Evolutionary conservation across 1,139 yeast species (phyloP), one percentile per base, ranked within the genome.

Genomic region (Yamadazyma epiphylla): DNA sequence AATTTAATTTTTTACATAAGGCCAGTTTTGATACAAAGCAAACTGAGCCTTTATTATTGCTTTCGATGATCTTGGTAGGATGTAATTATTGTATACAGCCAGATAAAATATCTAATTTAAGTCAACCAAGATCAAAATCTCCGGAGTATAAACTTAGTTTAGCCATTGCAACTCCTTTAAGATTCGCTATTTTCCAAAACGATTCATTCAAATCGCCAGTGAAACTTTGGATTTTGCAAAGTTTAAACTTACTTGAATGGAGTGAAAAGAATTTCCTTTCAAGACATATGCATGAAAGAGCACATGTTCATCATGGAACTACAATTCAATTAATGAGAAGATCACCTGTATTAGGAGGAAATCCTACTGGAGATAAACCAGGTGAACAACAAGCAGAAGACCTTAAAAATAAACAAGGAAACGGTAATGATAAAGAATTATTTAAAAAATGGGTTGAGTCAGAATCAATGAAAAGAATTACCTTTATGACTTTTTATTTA

Each of bases 231-330:
- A 72, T 82, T 2, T 60, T 83, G 28, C 91, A 83, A 46, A 66
- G 83, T 34, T 60, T 83, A 30, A 60, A 79, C 37, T 49, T 83
- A 33, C 53, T 83, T 23, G 91, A 82, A 48, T 71, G 77, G 55
- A 76, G 74, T 46, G 95, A 85, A 48, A 80, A 83, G 55, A 70
- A 80, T 27, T 74, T 78, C 43, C 55, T 78, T 29, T 60, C 71
- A 40, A 61, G 85, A 41, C 55, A 60, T 15, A 59, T 80, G 50
- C 94, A 84, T 46, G 94, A 84, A 51, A 55, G 94, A 29, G 85
- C 85, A 0, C 85, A 78, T 48, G 62, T 84, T 12, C 91, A 84
- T 46, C 91, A 83, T 52, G 91, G 87, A 2, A 77, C 89, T 0
- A 78, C 86, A 0, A 77, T 82, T 14, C 94, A 84, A 53, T 55